Evolutionary conservation across 345 rosid genomes (phyloP).

Genomic region (Eucalyptus sideroxylon): DNA sequence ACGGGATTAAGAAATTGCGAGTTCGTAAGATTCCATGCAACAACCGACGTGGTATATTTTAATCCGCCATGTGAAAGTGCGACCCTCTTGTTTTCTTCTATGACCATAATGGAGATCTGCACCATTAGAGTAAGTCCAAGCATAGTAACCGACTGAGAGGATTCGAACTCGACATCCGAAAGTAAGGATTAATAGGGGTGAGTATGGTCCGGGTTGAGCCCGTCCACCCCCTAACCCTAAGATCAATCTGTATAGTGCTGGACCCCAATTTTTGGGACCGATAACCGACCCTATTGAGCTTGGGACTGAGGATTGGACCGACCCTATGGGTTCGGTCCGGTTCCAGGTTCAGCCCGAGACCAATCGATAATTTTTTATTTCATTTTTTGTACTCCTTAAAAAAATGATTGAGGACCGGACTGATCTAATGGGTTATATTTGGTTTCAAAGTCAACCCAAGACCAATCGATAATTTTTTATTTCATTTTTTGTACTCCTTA

Average conservation of each 20-base stretch:
- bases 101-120: not conserved
- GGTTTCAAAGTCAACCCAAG: too few relatives aligned
- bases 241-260: rapidly evolving
- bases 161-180: not conserved
- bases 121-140: not conserved
- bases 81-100: not conserved
- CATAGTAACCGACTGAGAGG: not conserved
- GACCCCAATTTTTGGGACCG: too few relatives aligned
- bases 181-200: not conserved
- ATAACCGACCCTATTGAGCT: rapidly evolving
- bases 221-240: too few relatives aligned
- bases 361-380: too few relatives aligned
- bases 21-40: not conserved
- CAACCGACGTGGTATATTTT: not conserved
- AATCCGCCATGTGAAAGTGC: not conserved
- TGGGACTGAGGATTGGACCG: rapidly evolving
- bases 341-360: too few relatives aligned
- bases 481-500: too few relatives aligned
- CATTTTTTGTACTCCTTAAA: too few relatives aligned
- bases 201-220: too few relatives aligned
- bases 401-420: too few relatives aligned
- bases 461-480: too few relatives aligned
- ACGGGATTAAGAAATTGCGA: not conserved
- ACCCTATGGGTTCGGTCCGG: rapidly evolving
- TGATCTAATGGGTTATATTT: rapidly evolving